Conservation (phyloP, 2,329 filamentous ascomycete species). For the Neofusicoccum ribis region DNA sequence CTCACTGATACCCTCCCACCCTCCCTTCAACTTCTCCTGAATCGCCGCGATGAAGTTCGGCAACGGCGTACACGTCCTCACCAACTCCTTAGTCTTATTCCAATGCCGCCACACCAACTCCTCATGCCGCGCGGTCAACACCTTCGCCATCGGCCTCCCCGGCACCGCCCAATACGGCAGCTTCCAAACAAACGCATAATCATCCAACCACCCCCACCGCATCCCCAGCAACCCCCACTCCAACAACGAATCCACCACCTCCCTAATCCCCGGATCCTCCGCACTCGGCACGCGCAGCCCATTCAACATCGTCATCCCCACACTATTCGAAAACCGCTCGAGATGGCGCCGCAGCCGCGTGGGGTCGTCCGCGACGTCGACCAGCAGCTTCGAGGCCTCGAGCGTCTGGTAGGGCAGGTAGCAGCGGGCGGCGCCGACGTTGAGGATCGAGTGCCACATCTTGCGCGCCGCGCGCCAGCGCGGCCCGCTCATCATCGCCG, state of each 20-base stretch:
- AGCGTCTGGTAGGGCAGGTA: conserved; percentile 21
- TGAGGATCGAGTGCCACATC: conserved; percentile 19
- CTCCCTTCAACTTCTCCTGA: background rate
- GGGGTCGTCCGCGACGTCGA: background rate
- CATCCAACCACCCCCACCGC: conserved; percentile 35
- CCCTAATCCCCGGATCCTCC: background rate
- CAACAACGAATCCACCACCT: background rate
- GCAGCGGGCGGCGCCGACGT: conserved; percentile 8
- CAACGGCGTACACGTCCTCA: background rate
- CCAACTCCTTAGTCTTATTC: conserved; percentile 23
- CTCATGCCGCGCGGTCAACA: conserved; percentile 36
- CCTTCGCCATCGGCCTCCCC: conserved; percentile 36
- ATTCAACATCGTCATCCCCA: conserved; percentile 14
- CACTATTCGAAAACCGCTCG: background rate
- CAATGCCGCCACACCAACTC: conserved; percentile 30
- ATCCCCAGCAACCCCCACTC: background rate
- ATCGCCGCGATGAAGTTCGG: conserved; percentile 5
- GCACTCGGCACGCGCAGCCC: background rate
- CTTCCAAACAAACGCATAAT: conserved; percentile 46
- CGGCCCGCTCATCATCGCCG: background rate
- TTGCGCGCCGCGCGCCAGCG: conserved; percentile 10
- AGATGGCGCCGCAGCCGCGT: background rate
- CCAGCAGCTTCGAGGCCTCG: conserved; percentile 8
- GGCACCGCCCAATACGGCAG: conserved; percentile 41
- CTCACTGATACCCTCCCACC: background rate